A percentile compares a stretch with the other conserved stretches of the same genome.
These are phyloP conservation scores for Lasiosphaeriaceae sp. DNA, from an alignment of 495 filamentous ascomycete species.

Conservation along the genomic window DNA sequence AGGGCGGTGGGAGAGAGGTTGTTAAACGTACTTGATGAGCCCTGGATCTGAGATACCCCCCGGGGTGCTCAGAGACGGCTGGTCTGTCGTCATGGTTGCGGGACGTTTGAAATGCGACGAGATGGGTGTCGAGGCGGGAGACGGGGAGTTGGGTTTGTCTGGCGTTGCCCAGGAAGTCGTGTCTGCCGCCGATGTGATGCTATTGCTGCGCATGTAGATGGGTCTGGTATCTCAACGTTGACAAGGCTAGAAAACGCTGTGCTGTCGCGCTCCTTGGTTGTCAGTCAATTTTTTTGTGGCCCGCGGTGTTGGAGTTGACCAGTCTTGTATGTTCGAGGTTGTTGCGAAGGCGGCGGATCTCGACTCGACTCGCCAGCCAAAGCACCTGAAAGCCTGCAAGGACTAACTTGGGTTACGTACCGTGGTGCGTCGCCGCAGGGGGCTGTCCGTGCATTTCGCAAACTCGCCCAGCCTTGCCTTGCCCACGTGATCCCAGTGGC, in stretches of 20 bases:
- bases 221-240: no score
- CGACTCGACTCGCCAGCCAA: neutral
- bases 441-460: constrained; percentile 10
- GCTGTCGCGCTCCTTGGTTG: neutral
- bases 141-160: neutral
- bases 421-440: constrained; percentile 6
- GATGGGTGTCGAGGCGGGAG: neutral
- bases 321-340: neutral
- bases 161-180: neutral
- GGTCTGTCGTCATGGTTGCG: constrained; percentile 26
- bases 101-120: constrained; percentile 6
- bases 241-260: neutral
- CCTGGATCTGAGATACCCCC: constrained; percentile 58
- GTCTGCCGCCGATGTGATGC: neutral
- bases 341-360: neutral
- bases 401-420: constrained; percentile 12
- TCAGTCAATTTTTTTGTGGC: neutral
- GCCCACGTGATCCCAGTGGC: neutral
- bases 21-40: constrained; percentile 49
- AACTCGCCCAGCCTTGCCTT: neutral
- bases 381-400: neutral
- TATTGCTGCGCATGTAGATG: neutral
- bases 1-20: neutral
- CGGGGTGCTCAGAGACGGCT: constrained; percentile 31
- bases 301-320: neutral